Conservation (phyloP, 768 basidiomycete species). For the Lentinula guzmanii region DNA sequence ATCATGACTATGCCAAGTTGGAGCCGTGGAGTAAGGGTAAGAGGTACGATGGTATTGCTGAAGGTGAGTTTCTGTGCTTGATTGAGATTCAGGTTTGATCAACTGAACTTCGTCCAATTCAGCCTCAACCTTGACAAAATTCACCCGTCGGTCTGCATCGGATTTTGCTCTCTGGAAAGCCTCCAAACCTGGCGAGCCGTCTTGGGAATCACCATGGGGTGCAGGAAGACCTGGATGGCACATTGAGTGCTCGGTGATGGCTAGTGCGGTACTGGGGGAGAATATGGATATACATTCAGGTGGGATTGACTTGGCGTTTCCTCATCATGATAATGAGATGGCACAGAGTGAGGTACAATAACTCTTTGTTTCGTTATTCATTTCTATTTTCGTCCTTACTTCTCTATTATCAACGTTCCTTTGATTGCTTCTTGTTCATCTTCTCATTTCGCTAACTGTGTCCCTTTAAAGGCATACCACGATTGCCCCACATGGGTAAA, state of each 20-base stretch:
- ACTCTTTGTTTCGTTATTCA: not conserved
- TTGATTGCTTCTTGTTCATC: not conserved
- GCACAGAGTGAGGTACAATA: constrained; percentile 84
- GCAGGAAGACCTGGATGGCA: constrained; percentile 97
- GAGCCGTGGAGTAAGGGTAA: constrained; percentile 97
- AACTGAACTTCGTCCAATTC: not conserved
- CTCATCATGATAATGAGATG: constrained; percentile 98
- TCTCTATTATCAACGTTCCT: not conserved
- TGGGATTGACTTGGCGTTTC: constrained; percentile 96
- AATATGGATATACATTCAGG: constrained; percentile 98
- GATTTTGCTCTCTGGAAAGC: constrained; percentile 99
- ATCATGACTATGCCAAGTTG: constrained; percentile 88
- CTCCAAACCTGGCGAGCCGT: constrained; percentile 93
- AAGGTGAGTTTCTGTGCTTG: constrained; percentile 46
- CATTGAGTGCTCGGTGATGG: constrained; percentile 99
- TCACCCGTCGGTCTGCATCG: constrained; percentile 70
- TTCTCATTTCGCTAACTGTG: not conserved
- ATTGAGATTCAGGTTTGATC: not conserved
- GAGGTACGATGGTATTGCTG: constrained; percentile 77
- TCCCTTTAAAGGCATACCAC: constrained; percentile 75
- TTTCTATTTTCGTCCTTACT: not conserved
- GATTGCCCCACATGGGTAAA: constrained; percentile 93
- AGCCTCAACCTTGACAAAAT: constrained; percentile 54
- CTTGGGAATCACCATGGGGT: constrained; percentile 97
- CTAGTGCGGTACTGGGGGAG: constrained; percentile 80